phyloP scores from a whole-genome alignment of 148 eudicot species.

The Dianthus caryophyllus region DNA sequence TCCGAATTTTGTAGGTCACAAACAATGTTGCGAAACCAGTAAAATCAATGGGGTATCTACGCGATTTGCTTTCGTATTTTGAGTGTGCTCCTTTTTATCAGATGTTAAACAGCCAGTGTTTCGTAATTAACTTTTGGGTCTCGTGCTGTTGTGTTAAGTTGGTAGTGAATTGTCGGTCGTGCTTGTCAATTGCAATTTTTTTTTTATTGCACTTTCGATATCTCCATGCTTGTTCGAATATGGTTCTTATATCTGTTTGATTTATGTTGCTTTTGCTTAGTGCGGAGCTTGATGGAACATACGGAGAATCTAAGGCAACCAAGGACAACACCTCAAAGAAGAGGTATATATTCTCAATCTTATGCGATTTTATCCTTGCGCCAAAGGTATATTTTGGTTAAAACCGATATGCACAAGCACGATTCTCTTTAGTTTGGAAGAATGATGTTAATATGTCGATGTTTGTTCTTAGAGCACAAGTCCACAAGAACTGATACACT shows the following conservation, averaged over 20 bases:
- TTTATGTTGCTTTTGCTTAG: slow-evolving; percentile 30
- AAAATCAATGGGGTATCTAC: neutral
- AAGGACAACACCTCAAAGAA: slow-evolving; percentile 70
- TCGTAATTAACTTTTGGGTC: neutral
- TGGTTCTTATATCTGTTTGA: neutral
- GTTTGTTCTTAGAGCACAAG: slow-evolving; percentile 3
- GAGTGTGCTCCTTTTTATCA: neutral
- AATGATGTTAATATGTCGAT: neutral
- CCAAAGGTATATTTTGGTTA: neutral
- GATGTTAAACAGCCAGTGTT: neutral
- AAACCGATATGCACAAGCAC: neutral
- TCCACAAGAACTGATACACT: neutral
- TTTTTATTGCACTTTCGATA: neutral
- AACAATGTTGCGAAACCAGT: no score
- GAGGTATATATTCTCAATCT: slow-evolving; percentile 36
- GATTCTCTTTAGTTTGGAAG: neutral
- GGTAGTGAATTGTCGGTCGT: neutral
- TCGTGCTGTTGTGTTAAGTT: neutral
- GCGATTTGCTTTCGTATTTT: neutral
- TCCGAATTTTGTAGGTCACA: no score
- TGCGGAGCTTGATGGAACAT: slow-evolving; percentile 62
- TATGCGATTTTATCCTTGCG: neutral
- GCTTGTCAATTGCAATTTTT: neutral
- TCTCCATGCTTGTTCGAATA: neutral
- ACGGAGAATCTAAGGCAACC: slow-evolving; percentile 42